Conservation (phyloP, 2,329 filamentous ascomycete species). For the Lasiodiplodia gonubiensis region DNA sequence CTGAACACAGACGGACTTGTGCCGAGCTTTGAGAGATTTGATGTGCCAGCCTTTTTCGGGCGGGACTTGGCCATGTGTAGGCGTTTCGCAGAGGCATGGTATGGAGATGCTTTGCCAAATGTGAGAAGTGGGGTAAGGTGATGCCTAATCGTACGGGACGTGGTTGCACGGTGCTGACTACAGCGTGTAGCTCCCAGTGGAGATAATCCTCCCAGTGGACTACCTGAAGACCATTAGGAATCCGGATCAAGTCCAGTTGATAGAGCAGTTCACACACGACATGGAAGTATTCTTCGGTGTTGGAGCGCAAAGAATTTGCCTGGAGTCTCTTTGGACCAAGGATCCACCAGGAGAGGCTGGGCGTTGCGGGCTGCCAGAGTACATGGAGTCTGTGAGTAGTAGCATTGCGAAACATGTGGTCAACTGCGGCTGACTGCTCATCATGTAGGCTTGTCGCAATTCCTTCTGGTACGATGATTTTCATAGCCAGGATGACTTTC, state of each 20-base stretch:
- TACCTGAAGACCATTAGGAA: neutral
- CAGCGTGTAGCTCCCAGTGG: neutral
- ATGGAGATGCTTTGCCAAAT: constrained; percentile 28
- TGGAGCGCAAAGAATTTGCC: neutral
- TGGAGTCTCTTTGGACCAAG: neutral
- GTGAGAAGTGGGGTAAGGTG: neutral
- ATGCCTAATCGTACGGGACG: neutral
- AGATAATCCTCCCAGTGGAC: neutral
- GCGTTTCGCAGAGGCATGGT: constrained; percentile 31
- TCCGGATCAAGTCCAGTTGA: neutral
- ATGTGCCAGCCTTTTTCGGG: constrained; percentile 31
- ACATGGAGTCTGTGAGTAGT: constrained; percentile 1
- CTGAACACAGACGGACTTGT: constrained; percentile 31
- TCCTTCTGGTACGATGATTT: constrained; percentile 34
- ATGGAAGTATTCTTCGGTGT: neutral
- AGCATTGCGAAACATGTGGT: neutral
- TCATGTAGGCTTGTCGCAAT: constrained; percentile 5
- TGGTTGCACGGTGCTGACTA: neutral
- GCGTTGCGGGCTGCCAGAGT: neutral
- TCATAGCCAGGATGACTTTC: constrained; percentile 33
- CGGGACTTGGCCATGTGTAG: constrained; percentile 28
- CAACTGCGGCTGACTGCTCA: neutral
- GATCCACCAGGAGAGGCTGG: neutral
- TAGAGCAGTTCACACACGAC: neutral
- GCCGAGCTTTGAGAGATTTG: constrained; percentile 30